Conservation (phyloP, 208 protist species). For the Spironucleus salmonicida region DNA sequence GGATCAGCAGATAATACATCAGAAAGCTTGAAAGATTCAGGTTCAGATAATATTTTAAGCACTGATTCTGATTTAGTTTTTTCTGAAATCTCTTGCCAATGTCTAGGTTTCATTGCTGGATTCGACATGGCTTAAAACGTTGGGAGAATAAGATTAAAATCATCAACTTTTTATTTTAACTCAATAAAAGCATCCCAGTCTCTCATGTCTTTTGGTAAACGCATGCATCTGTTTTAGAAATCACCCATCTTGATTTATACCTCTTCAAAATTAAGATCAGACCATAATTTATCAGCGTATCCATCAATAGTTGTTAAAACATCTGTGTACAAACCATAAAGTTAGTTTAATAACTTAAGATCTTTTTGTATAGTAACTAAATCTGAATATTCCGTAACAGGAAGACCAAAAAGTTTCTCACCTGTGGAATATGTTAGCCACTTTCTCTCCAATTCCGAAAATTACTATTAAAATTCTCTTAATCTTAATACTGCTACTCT, state of each 20-base stretch:
- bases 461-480: constrained; percentile 75
- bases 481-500: constrained; percentile 75
- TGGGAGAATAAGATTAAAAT: constrained; percentile 74
- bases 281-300: constrained; percentile 77
- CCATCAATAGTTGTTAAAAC: constrained; percentile 71
- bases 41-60: constrained; percentile 47
- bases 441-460: constrained; percentile 74
- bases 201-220: constrained; percentile 67
- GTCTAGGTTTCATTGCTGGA: constrained; percentile 66
- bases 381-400: constrained; percentile 72
- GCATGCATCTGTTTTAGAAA: constrained; percentile 63
- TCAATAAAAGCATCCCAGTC: constrained; percentile 77
- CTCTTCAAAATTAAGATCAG: constrained; percentile 71
- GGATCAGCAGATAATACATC: constrained; percentile 69
- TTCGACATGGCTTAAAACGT: constrained; percentile 71
- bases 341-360: constrained; percentile 70
- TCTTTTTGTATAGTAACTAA: constrained; percentile 70
- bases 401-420: constrained; percentile 79
- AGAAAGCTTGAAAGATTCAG: constrained; percentile 72
- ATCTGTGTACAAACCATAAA: constrained; percentile 77
- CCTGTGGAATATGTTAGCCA: constrained; percentile 71
- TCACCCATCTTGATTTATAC: constrained; percentile 67
- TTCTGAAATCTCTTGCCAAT: constrained; percentile 71
- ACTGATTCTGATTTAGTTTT: constrained; percentile 48
- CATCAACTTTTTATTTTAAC: constrained; percentile 74